These are phyloP conservation scores for Candida saitoana DNA, from an alignment of 805 yeast species.

Conservation along the genomic window DNA sequence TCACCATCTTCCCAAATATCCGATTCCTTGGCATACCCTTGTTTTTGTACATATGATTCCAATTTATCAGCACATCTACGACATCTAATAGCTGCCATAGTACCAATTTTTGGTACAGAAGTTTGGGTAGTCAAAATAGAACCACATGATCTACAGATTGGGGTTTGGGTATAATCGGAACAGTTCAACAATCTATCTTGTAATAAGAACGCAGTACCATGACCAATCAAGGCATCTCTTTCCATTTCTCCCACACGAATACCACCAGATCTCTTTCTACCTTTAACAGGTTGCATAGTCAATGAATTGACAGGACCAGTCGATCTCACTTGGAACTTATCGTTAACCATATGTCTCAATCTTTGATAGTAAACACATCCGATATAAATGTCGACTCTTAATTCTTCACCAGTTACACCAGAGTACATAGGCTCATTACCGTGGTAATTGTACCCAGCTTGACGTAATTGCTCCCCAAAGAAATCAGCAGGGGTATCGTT, in stretches of 20 bases:
- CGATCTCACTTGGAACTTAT: conserved; percentile 97
- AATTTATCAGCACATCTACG: conserved; percentile 82
- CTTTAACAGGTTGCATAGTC: conserved; percentile 99
- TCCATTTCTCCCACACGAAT: conserved; percentile 99
- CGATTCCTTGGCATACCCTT: conserved; percentile 55
- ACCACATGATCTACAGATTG: conserved; percentile 91
- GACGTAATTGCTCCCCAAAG: conserved; percentile 86
- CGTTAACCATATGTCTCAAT: conserved; percentile 98
- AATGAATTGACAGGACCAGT: conserved; percentile 96
- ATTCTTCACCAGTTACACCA: conserved; percentile 97
- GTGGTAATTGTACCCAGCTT: conserved; percentile 93
- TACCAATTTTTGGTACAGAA: conserved; percentile 87
- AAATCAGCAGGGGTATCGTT: conserved; percentile 94
- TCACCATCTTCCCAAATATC: conserved; percentile 97
- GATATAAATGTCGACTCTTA: conserved; percentile 90
- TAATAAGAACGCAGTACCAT: conserved; percentile 90
- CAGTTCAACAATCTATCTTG: conserved; percentile 95
- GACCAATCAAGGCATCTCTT: conserved; percentile 97
- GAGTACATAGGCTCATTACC: conserved; percentile 99
- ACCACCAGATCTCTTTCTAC: conserved; percentile 98
- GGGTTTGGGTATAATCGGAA: conserved; percentile 89
- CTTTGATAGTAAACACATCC: conserved; percentile 98
- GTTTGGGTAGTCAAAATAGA: conserved; percentile 84
- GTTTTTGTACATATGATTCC: conserved; percentile 48
- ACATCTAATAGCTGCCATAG: conserved; percentile 74